These are phyloP conservation scores for Coniferiporia weirii DNA, from an alignment of 1,284 basidiomycete genomes.

Conservation along the genomic window DNA sequence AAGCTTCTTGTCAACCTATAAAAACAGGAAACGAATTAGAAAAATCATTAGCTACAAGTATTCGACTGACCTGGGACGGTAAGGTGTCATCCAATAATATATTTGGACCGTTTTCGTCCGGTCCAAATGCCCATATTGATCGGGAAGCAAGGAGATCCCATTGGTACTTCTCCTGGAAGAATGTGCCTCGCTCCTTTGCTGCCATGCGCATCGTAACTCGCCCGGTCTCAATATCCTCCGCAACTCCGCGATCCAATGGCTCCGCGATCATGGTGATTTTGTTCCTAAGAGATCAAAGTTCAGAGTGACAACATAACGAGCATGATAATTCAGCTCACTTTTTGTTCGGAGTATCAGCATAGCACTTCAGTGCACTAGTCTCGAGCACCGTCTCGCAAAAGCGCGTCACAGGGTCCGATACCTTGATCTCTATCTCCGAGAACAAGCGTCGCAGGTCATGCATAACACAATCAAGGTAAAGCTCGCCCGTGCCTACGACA, in stretches of 20 bases:
- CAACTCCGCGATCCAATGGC: conserved; percentile 88
- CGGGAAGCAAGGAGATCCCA: conserved; percentile 98
- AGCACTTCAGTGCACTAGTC: conserved; percentile 96
- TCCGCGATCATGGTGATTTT: conserved; percentile 98
- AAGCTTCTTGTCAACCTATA: conserved; percentile 87
- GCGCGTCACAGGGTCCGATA: conserved; percentile 97
- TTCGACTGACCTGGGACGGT: conserved; percentile 71
- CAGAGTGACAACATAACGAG: conserved; percentile 2
- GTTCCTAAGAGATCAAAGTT: conserved; percentile 54
- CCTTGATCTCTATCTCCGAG: conserved; percentile 99
- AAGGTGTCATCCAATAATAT: conserved; percentile 94
- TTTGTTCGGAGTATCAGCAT: conserved; percentile 98
- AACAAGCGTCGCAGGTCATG: conserved; percentile 92
- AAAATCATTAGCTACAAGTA: background rate
- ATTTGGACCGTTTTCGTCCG: conserved; percentile 93
- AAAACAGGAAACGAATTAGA: conserved; percentile 1
- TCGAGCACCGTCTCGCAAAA: conserved; percentile 99
- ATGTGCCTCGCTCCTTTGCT: conserved; percentile 86
- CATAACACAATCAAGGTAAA: conserved; percentile 96
- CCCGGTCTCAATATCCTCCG: conserved; percentile 90
- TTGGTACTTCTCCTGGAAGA: conserved; percentile 94
- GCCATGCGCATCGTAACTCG: conserved; percentile 91
- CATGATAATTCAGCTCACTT: conserved; percentile 53
- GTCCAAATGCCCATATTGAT: conserved; percentile 99
- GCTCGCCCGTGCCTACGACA: conserved; percentile 92